Percentiles rank a stretch among this genome's conserved stretches.
Conservation (phyloP, 2,329 filamentous ascomycete genomes). For the Monosporascus sp. region DNA sequence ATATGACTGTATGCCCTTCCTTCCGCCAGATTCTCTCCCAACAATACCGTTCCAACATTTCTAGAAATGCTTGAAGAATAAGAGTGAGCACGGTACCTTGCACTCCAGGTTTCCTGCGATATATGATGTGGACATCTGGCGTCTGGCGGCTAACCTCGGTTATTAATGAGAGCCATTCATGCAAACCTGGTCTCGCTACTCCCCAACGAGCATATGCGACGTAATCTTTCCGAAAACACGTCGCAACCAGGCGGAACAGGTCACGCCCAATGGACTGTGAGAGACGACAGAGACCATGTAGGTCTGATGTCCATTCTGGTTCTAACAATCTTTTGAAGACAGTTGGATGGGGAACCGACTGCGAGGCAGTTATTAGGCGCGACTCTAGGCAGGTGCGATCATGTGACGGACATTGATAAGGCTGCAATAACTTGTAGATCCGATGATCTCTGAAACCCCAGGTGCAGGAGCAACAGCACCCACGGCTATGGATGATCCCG, state of each 20-base stretch:
- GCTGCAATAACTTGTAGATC: constrained; percentile 1
- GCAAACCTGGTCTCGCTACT: not conserved
- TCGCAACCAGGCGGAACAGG: not conserved
- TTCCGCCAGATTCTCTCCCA: not conserved
- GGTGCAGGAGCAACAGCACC: not conserved
- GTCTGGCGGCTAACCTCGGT: not conserved
- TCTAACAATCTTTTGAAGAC: constrained; percentile 2
- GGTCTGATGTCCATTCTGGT: constrained; percentile 6
- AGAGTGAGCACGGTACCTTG: no score
- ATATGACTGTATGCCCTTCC: not conserved
- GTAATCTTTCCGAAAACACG: not conserved
- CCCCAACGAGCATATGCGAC: no score
- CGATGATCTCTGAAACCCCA: not conserved
- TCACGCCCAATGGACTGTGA: not conserved
- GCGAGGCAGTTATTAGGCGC: not conserved
- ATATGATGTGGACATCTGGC: not conserved
- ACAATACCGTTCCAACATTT: not conserved
- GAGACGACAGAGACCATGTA: not conserved
- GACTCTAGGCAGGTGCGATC: not conserved
- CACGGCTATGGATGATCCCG: no score
- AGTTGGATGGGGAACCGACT: not conserved
- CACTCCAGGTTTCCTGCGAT: rapidly evolving
- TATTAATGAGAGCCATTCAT: not conserved
- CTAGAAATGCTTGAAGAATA: not conserved
- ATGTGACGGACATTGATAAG: constrained; percentile 5